Base-by-base conservation (phyloP, 2,329 filamentous ascomycete species). In the Apiospora pterosperma region DNA sequence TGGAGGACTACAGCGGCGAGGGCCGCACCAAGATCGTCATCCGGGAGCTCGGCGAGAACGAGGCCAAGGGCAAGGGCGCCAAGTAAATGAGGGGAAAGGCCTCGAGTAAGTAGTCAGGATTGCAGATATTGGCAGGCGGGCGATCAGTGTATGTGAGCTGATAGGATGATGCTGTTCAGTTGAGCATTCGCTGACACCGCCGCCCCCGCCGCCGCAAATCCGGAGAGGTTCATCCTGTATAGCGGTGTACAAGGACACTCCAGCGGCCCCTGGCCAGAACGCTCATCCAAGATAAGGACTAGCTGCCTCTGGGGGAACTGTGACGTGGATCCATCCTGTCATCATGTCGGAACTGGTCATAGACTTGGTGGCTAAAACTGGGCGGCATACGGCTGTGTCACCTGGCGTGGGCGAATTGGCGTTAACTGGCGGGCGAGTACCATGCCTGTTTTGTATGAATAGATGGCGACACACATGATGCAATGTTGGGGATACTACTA, bases 51-150 rank as follows among this genome's bases (percentile, higher is more conserved):
- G 88, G 90, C 6, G 93, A 97, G 72, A 91, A 88, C 10, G 96
- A 99, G 79, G 93, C 94, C 5, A 93, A 94, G 79, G 90, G 90
- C 25, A 97, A 97, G 79, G 88, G 88, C 5, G 83, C 87, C 52
- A 94, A 93, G 80, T 90, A 76, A 76, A 16, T 36, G 41, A 11
- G 28, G 36, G 21, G 10, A 36, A 19, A 1, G 19, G 19, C 10
- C 25, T 28, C 28, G 42, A 36, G 41, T 59, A 21, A 42, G n/a
- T n/a, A 59, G 44, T 5, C 28, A 12, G 28, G 55, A 25, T 39
- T 11, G n/a, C 11, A 11, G 34, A 25, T 3, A 58, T 19, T 23
- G 55, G 55, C 8, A 38, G 36, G n/a, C 11, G 38, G 48, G 28
- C 48, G 4, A 11, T 4, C 39, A 23, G 8, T 41, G 19, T 21